A percentile compares a stretch with the other conserved stretches of the same genome.
phyloP scores from a whole-genome alignment of 177 flowering plant genomes.

The Vitis hybrid region DNA sequence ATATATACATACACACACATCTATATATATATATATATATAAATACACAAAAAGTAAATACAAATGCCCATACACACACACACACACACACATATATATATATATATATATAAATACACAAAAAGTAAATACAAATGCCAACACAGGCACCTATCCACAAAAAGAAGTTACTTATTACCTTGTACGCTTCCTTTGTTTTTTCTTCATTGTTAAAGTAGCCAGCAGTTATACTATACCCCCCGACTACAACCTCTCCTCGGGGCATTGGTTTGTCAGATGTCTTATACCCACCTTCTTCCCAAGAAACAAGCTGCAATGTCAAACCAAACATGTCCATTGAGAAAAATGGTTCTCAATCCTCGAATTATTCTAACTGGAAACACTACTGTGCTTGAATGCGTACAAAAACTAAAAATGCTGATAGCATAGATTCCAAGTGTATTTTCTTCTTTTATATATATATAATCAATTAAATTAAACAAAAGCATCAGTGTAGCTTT shows the following conservation, averaged over 20 bases:
- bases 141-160: neutral
- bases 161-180: constrained; percentile 38
- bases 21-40: too few species aligned
- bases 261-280: constrained; percentile 87
- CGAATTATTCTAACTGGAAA: too few species aligned
- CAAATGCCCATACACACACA: too few species aligned
- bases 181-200: constrained; percentile 86
- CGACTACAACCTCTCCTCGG: constrained; percentile 85
- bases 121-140: too few species aligned
- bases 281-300: constrained; percentile 92
- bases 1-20: neutral
- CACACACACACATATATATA: neutral
- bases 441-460: too few species aligned
- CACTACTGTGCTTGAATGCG: too few species aligned
- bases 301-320: constrained; percentile 74
- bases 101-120: too few species aligned
- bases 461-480: too few species aligned
- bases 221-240: constrained; percentile 67
- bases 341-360: neutral
- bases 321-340: constrained; percentile 1
- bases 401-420: too few species aligned
- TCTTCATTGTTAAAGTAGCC: constrained; percentile 82
- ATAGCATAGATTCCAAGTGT: too few species aligned
- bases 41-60: too few species aligned
- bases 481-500: too few species aligned